Evolutionary conservation across 169 alveolate genomes (phyloP), one percentile per base, ranked within the genome.

Genomic region (Plasmodium falciparum): DNA sequence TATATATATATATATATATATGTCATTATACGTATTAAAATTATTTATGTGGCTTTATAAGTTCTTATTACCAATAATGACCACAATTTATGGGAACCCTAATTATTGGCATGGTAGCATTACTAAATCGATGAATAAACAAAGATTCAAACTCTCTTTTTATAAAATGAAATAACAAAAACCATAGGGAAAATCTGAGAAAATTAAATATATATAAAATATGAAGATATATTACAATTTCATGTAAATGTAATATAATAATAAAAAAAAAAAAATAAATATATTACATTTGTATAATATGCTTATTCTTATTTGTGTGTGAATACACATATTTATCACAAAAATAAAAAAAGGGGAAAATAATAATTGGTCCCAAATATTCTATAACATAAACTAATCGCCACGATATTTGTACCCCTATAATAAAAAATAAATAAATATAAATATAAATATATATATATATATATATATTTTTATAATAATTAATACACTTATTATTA

Each of bases 91-190:
- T 97, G 88, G 98, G 97, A 22, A 98, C 97, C 80, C 97, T 95
- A 43, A 78, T 73, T 39, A 98, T 94, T 15, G 99, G 99, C 99
- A 98, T 99, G 7, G 99, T 98, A 66, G 98, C 97, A 92, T 96
- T 97, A 66, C 99, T 96, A 89, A 98, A 99, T 33, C 98, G 94
- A 92, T 99, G 99, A 24, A 99, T 97, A 89, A 97, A 99, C 56
- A 97, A 73, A 61, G 99, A 97, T 93, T 99, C 99, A n/a, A 97
- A 78, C 73, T 98, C 99, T 93, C 99, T 95, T 95, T 98, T 98
- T 17, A 95, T n/a, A 93, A 96, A 98, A 93, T 98, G 99, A 49
- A 95, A 95, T 88, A 97, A 75, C 49, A 96, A 90, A 97, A 98
- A 91, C 76, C 92, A 45, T 72, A 73, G 17, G 90, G 86, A 80